Evolutionary conservation across 169 alveolate species (phyloP).

Genomic region (Eimeria falciformis): DNA sequence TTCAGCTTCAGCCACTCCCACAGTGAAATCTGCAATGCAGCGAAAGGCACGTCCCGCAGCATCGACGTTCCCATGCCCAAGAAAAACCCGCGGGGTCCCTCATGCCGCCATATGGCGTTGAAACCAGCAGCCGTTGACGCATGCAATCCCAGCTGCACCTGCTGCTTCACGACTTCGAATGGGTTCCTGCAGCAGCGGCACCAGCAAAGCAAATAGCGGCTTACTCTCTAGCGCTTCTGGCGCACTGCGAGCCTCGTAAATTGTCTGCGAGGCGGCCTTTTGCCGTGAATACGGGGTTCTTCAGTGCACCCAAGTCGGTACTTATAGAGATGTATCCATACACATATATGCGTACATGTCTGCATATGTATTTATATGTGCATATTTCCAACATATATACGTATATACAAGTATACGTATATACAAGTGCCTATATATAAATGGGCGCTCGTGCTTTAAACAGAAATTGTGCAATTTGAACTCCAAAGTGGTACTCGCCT

Average conservation of each 20-base stretch:
- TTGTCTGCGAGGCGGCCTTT: neutral
- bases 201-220: no score
- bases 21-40: conserved; percentile 91
- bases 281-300: neutral
- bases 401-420: no score
- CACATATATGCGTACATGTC: no score
- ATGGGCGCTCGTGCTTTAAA: no score
- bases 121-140: conserved; percentile 83
- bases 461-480: no score
- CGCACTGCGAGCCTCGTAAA: neutral
- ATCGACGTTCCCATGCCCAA: conserved; percentile 88
- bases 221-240: neutral
- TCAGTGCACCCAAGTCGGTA: no score
- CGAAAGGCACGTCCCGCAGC: conserved; percentile 94
- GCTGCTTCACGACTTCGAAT: conserved; percentile 94
- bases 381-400: no score
- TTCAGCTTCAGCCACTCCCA: conserved; percentile 81
- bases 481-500: no score
- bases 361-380: no score
- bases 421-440: no score
- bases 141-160: conserved; percentile 90
- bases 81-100: conserved; percentile 90
- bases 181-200: conserved; percentile 88
- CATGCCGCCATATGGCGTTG: conserved; percentile 82
- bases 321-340: no score